phyloP scores from a whole-genome alignment of 75 land plant genomes.

The Chamaecyparis obtusa region DNA sequence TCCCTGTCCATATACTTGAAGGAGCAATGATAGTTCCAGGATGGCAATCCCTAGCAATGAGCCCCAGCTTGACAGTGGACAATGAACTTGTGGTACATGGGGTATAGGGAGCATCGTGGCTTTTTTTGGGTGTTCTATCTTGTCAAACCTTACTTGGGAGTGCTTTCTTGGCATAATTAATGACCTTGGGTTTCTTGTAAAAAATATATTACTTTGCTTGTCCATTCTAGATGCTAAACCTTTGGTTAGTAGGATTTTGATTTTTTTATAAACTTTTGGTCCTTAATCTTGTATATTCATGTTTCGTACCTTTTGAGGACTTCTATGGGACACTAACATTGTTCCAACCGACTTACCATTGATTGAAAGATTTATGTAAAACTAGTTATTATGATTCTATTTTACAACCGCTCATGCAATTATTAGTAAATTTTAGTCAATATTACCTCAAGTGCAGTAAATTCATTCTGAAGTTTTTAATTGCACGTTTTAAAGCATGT shows the following conservation, averaged over 20 bases:
- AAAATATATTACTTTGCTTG: too few relatives aligned
- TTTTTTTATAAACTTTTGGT: too few relatives aligned
- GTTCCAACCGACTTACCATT: background rate
- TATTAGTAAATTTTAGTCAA: background rate
- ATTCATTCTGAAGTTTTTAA: background rate
- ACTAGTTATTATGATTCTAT: background rate
- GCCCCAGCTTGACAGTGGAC: too few relatives aligned
- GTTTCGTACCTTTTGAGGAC: background rate
- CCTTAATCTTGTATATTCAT: background rate
- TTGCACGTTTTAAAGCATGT: background rate
- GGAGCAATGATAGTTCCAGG: background rate
- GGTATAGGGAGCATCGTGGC: too few relatives aligned
- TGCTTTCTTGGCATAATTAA: background rate
- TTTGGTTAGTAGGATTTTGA: background rate
- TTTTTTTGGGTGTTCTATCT: too few relatives aligned
- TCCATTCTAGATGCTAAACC: background rate
- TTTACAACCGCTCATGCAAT: background rate
- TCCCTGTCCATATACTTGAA: background rate
- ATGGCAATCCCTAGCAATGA: too few relatives aligned
- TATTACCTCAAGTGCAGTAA: background rate
- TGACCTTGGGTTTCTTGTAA: background rate
- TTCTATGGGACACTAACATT: too few relatives aligned
- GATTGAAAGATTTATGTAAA: background rate
- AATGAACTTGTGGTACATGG: too few relatives aligned
- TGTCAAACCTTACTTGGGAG: too few relatives aligned